Percentiles rank a stretch among this genome's conserved stretches.
Conservation (phyloP, 495 filamentous ascomycete genomes). For the Talaromyces stipitatus region DNA sequence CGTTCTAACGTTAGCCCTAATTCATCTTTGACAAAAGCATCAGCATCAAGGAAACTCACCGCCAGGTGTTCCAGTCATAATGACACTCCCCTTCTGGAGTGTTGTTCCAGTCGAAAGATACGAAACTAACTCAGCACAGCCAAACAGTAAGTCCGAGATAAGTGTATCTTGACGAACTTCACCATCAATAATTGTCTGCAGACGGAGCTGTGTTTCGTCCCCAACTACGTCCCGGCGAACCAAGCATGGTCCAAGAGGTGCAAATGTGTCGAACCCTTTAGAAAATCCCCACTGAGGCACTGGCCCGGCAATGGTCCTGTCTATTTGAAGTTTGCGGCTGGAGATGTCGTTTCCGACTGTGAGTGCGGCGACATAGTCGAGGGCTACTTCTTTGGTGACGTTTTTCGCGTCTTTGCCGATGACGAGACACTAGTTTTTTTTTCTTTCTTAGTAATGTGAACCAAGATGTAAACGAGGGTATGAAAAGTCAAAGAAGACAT, state of each 20-base stretch:
- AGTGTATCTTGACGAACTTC: slow-evolving; percentile 53
- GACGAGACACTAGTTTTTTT: slow-evolving; percentile 18
- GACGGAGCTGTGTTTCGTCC: slow-evolving; percentile 51
- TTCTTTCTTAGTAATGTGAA: not conserved
- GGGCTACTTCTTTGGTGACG: slow-evolving; percentile 37
- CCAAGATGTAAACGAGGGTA: not conserved
- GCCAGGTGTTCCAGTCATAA: slow-evolving; percentile 62
- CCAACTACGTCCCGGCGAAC: slow-evolving; percentile 18
- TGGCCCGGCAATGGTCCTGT: slow-evolving; percentile 51
- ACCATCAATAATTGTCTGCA: slow-evolving; percentile 57
- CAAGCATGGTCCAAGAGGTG: slow-evolving; percentile 58
- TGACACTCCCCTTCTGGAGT: slow-evolving; percentile 63
- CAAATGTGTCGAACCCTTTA: slow-evolving; percentile 75
- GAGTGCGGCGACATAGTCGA: slow-evolving; percentile 48
- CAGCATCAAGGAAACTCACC: slow-evolving; percentile 13
- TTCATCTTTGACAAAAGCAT: not conserved
- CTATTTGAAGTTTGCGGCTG: slow-evolving; percentile 45
- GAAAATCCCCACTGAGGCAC: slow-evolving; percentile 46
- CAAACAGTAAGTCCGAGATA: slow-evolving; percentile 66
- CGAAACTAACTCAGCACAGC: slow-evolving; percentile 55
- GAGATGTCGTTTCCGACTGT: slow-evolving; percentile 51
- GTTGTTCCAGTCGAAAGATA: slow-evolving; percentile 66
- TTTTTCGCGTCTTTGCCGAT: slow-evolving; percentile 41
- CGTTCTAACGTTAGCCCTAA: not conserved
- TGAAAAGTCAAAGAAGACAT: not conserved